A percentile compares a stretch with the other conserved stretches of the same genome.
These are phyloP conservation scores for Barnettozyma hawaiiensis DNA, from an alignment of 1,139 yeast genomes.

Conservation along the genomic window DNA sequence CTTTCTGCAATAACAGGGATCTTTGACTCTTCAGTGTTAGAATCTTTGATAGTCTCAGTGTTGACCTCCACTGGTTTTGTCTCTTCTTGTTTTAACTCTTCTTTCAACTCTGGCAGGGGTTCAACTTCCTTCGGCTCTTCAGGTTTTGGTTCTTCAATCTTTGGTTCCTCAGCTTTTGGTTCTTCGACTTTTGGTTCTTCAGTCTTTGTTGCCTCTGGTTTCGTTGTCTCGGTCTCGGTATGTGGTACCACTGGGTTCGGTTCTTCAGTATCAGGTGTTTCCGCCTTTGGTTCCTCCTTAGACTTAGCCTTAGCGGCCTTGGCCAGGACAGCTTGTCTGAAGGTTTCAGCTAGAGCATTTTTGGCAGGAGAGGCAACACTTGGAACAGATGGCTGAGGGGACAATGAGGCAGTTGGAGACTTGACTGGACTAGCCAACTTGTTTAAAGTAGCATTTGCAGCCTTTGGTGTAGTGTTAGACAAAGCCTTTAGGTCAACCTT, in stretches of 20 bases:
- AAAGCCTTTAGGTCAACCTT: conserved; percentile 19
- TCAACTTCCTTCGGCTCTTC: conserved; percentile 1
- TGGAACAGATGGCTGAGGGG: conserved; percentile 3
- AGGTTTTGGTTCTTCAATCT: conserved; percentile 1
- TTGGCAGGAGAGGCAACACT: conserved; percentile 6
- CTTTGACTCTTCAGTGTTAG: conserved; percentile 10
- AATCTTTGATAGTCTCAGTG: conserved; percentile 7
- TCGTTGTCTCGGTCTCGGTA: conserved; percentile 5
- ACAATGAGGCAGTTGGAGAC: conserved; percentile 12
- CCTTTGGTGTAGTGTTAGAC: conserved; percentile 13
- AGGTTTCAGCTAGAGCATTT: conserved; percentile 13
- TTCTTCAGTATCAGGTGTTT: conserved; percentile 10
- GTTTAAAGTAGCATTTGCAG: conserved; percentile 10
- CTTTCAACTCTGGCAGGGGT: conserved; percentile 8
- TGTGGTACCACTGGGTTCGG: no score
- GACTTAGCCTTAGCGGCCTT: conserved; percentile 16
- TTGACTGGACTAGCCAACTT: conserved; percentile 14
- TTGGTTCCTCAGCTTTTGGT: background rate
- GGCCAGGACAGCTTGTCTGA: conserved; percentile 19
- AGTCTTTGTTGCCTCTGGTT: background rate
- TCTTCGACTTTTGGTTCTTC: background rate
- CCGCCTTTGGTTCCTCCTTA: conserved; percentile 8
- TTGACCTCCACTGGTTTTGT: conserved; percentile 8
- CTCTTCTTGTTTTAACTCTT: conserved; percentile 13
- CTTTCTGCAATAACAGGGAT: conserved; percentile 19